Percentiles rank a stretch among this genome's conserved stretches.
Conservation (phyloP, 257 asterid genomes). For the Apocynum venetum region DNA sequence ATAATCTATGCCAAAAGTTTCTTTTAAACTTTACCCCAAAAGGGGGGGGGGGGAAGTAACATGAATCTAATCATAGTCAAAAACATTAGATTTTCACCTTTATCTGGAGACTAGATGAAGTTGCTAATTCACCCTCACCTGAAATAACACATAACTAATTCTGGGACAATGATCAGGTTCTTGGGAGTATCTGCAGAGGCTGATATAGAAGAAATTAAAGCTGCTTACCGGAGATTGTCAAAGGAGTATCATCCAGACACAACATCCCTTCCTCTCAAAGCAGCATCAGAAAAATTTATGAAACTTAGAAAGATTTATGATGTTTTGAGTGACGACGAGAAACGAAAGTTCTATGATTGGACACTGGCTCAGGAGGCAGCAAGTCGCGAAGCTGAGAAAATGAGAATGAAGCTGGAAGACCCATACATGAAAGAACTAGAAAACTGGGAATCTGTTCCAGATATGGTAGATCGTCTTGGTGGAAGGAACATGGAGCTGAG, state of each 20-base stretch:
- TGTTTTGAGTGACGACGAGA: conserved; percentile 61
- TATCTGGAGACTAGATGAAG: neutral
- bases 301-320: conserved; percentile 54
- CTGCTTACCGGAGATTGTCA: conserved; percentile 71
- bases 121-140: neutral
- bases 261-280: conserved; percentile 76
- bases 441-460: conserved; percentile 55
- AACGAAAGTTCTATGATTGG: conserved; percentile 78
- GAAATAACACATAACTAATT: neutral
- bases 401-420: conserved; percentile 67
- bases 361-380: conserved; percentile 82
- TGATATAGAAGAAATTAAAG: conserved; percentile 77
- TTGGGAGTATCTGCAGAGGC: conserved; percentile 69
- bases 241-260: conserved; percentile 97
- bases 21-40: neutral
- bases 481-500: conserved; percentile 82
- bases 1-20: neutral
- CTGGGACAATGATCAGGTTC: conserved; percentile 45
- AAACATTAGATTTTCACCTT: too few relatives aligned
- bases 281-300: conserved; percentile 86
- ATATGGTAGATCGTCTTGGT: conserved; percentile 82
- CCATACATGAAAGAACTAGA: conserved; percentile 56
- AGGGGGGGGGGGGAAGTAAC: neutral
- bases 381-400: conserved; percentile 72
- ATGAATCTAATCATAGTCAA: neutral